These are phyloP conservation scores for Lactarius sanguifluus DNA, from an alignment of 768 basidiomycete species.

Conservation along the genomic window DNA sequence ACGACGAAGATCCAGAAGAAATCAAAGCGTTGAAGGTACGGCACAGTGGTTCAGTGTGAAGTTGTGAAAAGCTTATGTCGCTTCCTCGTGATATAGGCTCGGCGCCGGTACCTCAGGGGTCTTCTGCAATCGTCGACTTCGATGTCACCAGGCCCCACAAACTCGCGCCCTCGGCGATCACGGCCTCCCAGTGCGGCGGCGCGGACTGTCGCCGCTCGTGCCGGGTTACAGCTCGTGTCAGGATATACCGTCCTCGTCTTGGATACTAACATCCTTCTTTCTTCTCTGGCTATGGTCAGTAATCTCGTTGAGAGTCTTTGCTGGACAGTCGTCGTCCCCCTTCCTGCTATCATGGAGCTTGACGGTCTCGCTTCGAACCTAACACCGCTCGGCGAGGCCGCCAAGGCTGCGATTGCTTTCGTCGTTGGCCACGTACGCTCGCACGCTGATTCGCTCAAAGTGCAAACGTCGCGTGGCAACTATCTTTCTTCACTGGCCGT, in stretches of 20 bases:
- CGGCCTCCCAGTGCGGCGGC: conserved; percentile 34
- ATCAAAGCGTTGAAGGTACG: conserved; percentile 79
- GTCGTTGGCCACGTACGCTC: conserved; percentile 74
- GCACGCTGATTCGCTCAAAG: conserved; percentile 77
- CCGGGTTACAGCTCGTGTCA: conserved; percentile 58
- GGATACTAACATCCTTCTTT: conserved; percentile 93
- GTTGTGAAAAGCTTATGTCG: conserved; percentile 7
- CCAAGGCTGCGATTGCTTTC: conserved; percentile 69
- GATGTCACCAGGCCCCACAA: conserved; percentile 31
- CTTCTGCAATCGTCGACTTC: conserved; percentile 52
- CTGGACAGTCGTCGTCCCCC: conserved; percentile 90
- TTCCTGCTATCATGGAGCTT: conserved; percentile 95
- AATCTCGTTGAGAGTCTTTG: conserved; percentile 73
- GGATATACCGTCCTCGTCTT: conserved; percentile 91
- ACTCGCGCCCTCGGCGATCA: conserved; percentile 30
- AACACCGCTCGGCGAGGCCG: conserved; percentile 69
- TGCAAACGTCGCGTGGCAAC: conserved; percentile 94
- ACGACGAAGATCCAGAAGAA: conserved; percentile 68
- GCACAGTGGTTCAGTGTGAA: conserved; percentile 9
- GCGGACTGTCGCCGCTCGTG: conserved; percentile 37
- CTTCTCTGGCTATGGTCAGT: conserved; percentile 70
- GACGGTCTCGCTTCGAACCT: conserved; percentile 78
- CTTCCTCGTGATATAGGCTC: conserved; percentile 48
- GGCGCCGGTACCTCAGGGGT: conserved; percentile 68
- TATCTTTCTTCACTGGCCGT: conserved; percentile 82